Conservation (phyloP, 2,329 filamentous ascomycete species). For the Colletotrichum cereale region DNA sequence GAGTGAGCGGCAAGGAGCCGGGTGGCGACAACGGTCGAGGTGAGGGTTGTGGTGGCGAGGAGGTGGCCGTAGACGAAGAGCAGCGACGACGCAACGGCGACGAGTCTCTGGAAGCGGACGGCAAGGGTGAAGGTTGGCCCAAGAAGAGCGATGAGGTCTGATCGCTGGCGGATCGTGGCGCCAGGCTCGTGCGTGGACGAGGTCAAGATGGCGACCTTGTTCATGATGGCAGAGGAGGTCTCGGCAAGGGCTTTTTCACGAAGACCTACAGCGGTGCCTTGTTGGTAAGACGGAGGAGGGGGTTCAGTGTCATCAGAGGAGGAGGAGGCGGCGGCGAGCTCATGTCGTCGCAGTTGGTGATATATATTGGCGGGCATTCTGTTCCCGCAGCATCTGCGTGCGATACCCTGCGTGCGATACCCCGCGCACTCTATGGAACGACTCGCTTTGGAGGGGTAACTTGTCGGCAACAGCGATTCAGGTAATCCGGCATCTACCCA, state of each 20-base stretch:
- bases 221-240: slow-evolving; percentile 46
- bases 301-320: neutral
- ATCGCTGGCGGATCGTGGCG: slow-evolving; percentile 47
- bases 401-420: neutral
- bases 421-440: neutral
- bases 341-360: slow-evolving; percentile 14
- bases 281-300: neutral
- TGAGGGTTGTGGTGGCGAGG: slow-evolving; percentile 47
- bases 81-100: slow-evolving; percentile 49
- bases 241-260: slow-evolving; percentile 33
- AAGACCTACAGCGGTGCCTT: slow-evolving; percentile 29
- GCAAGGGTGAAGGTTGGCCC: slow-evolving; percentile 51
- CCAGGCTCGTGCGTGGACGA: slow-evolving; percentile 52
- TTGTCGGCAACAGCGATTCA: slow-evolving; percentile 26
- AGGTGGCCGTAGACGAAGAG: slow-evolving; percentile 49
- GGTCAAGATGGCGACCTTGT: slow-evolving; percentile 54
- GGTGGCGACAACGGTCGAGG: slow-evolving; percentile 46
- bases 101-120: slow-evolving; percentile 51
- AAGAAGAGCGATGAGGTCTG: slow-evolving; percentile 49
- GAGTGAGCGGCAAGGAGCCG: slow-evolving; percentile 48
- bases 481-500: neutral
- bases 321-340: neutral
- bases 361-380: slow-evolving; percentile 35
- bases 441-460: neutral
- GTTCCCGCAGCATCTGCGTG: slow-evolving; percentile 20